Percentiles rank a stretch among this genome's conserved stretches.
Conservation (phyloP, 192 early-diverging fungal genomes). For the Coemansia sp. region DNA sequence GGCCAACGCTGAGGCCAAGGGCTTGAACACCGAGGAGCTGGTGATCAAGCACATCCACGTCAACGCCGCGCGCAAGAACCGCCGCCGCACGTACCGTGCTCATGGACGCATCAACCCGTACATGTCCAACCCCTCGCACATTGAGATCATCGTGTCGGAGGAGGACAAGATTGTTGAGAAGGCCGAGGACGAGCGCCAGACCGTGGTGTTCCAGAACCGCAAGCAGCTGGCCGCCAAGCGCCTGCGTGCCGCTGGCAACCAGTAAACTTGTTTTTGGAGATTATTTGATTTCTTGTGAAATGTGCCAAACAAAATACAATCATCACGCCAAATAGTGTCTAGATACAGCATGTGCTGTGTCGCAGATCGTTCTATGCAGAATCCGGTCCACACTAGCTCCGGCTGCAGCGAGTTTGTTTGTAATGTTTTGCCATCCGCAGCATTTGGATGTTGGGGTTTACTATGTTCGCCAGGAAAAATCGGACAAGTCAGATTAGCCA, state of each 20-base stretch:
- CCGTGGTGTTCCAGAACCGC: slow-evolving; percentile 52
- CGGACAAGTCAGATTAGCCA: no score
- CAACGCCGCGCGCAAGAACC: slow-evolving; percentile 97
- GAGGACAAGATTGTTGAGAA: slow-evolving; percentile 82
- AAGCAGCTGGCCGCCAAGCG: slow-evolving; percentile 50
- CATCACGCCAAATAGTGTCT: no score
- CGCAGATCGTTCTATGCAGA: no score
- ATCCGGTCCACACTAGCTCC: no score
- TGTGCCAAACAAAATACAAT: no score
- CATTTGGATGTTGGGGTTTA: no score
- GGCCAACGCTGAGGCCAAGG: slow-evolving; percentile 96
- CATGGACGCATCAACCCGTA: slow-evolving; percentile 97
- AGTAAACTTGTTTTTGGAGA: slow-evolving; percentile 22
- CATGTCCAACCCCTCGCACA: slow-evolving; percentile 94
- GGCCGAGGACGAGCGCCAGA: slow-evolving; percentile 55
- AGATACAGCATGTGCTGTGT: no score
- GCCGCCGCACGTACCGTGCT: slow-evolving; percentile 96
- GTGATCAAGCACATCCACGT: slow-evolving; percentile 95
- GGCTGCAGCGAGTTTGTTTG: no score
- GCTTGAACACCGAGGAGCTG: slow-evolving; percentile 83
- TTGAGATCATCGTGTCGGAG: slow-evolving; percentile 93
- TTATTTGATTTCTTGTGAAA: neutral
- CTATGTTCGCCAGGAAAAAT: no score
- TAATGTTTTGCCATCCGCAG: no score
- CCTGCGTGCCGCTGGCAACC: slow-evolving; percentile 37